phyloP scores from a whole-genome alignment of 176 grass and related monocot genomes.

The Elaeis guineensis region DNA sequence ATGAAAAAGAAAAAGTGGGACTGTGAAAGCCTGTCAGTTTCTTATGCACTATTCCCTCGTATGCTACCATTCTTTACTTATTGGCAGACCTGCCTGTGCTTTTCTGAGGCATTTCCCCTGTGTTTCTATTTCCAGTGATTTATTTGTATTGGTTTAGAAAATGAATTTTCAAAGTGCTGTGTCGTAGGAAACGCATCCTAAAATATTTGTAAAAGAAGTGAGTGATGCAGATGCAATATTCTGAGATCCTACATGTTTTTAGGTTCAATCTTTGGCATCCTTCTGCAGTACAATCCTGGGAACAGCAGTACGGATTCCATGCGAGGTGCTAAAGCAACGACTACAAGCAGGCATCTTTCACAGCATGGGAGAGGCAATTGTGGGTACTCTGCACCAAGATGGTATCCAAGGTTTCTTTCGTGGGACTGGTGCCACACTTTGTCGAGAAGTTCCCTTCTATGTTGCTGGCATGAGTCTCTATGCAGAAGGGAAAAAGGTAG shows the following conservation, averaged over 20 bases:
- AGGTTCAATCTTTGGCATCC: conserved; percentile 94
- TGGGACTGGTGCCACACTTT: conserved; percentile 90
- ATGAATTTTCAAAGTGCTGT: no score
- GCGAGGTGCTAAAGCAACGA: conserved; percentile 88
- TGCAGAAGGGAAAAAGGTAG: conserved; percentile 86
- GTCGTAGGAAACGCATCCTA: no score
- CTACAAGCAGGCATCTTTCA: conserved; percentile 84
- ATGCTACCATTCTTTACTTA: no score
- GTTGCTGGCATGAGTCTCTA: conserved; percentile 94
- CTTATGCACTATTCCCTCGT: no score
- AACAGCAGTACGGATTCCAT: conserved; percentile 83
- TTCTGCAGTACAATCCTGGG: conserved; percentile 91
- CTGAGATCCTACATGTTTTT: not conserved
- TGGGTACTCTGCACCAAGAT: conserved; percentile 71
- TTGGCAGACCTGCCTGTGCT: no score
- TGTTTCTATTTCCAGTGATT: no score
- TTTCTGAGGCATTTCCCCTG: no score
- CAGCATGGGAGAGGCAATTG: conserved; percentile 91
- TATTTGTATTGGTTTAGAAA: no score
- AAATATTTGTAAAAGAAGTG: no score
- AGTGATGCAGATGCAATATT: no score
- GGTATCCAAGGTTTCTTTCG: conserved; percentile 87
- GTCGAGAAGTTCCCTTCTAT: conserved; percentile 95
- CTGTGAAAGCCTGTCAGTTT: no score
- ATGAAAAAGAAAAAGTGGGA: no score